Conservation (phyloP, 2,329 filamentous ascomycete species). For the Zarea fungicola region DNA sequence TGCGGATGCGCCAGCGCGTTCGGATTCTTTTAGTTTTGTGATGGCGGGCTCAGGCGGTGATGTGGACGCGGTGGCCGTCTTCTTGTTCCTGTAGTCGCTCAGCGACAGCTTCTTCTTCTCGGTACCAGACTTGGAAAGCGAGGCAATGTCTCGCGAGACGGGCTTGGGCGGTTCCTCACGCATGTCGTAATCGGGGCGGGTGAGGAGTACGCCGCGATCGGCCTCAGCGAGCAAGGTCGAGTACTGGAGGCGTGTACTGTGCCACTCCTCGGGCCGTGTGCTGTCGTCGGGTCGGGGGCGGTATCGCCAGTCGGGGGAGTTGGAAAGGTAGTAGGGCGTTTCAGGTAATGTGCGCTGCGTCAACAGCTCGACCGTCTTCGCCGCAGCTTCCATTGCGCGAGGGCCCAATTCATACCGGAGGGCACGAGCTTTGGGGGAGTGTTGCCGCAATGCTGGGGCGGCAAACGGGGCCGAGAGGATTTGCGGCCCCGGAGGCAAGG, state of each 20-base stretch:
- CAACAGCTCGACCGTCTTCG: conserved; percentile 50
- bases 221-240: conserved; percentile 52
- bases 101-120: conserved; percentile 54
- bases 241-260: conserved; percentile 48
- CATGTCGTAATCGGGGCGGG: conserved; percentile 53
- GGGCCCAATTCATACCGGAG: conserved; percentile 29
- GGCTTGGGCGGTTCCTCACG: conserved; percentile 44
- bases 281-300: conserved; percentile 36
- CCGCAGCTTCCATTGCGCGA: conserved; percentile 54
- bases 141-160: conserved; percentile 28
- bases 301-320: conserved; percentile 44
- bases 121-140: conserved; percentile 35
- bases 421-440: conserved; percentile 9
- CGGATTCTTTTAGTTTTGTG: conserved; percentile 27
- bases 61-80: conserved; percentile 30
- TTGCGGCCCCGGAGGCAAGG: conserved; percentile 8
- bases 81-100: conserved; percentile 56
- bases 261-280: conserved; percentile 43
- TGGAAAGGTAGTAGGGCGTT: conserved; percentile 48
- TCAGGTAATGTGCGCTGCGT: conserved; percentile 47
- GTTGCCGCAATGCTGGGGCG: conserved; percentile 21
- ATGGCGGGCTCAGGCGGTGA: conserved; percentile 32
- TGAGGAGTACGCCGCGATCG: conserved; percentile 53
- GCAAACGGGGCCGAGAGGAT: conserved; percentile 10
- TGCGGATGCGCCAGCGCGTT: conserved; percentile 23